Percentiles rank a stretch among this genome's conserved stretches.
phyloP scores from a whole-genome alignment of 75 land plant genomes.

The Pinus taeda region DNA sequence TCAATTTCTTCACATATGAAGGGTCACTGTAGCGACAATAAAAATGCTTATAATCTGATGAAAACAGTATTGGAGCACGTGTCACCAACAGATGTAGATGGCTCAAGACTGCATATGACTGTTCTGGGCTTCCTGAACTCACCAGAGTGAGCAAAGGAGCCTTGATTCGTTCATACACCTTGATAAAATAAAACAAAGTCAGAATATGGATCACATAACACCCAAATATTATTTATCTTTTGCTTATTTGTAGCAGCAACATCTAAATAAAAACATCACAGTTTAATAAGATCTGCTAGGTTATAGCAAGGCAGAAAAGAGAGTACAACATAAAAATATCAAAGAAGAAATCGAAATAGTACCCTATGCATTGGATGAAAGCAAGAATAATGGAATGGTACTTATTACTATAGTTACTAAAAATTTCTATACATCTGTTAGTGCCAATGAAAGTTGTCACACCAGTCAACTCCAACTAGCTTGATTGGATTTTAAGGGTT shows the following conservation, averaged over 20 bases:
- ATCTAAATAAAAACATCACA: background rate
- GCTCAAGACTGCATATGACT: constrained; percentile 92
- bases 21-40: constrained; percentile 98
- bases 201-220: background rate
- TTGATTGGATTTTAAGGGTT: no score
- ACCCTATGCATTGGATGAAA: background rate
- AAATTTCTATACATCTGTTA: no score
- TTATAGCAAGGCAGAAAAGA: background rate
- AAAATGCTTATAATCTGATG: constrained; percentile 96
- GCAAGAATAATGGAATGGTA: background rate
- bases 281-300: background rate
- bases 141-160: constrained; percentile 93
- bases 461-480: no score
- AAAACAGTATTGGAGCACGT: constrained; percentile 94
- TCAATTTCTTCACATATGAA: constrained; percentile 94
- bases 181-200: background rate
- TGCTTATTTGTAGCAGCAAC: background rate
- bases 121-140: constrained; percentile 93
- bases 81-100: constrained; percentile 95
- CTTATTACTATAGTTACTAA: no score
- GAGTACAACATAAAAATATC: background rate
- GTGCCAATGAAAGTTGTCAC: no score
- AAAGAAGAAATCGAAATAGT: background rate
- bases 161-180: constrained; percentile 99
- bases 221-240: background rate